phyloP scores from a whole-genome alignment of 179 eudicot genomes.

The Beta corolliflora region DNA sequence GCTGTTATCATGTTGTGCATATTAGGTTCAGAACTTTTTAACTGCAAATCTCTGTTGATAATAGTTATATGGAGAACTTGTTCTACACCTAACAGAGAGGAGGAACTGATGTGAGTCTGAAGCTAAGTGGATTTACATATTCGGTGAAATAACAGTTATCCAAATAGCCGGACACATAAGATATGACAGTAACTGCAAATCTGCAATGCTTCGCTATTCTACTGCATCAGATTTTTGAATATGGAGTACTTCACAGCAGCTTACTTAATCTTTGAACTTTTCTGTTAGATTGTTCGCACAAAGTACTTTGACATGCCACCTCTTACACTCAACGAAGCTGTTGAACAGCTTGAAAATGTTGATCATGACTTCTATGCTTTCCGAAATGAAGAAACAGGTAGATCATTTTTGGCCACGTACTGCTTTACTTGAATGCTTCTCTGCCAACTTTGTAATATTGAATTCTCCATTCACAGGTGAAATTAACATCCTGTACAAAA shows the following conservation, averaged over 20 bases:
- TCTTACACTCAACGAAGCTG: constrained; percentile 72
- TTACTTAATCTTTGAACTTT: not conserved
- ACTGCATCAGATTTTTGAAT: too few species aligned
- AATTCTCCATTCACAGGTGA: constrained; percentile 48
- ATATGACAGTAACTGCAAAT: too few species aligned
- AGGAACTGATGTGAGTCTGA: too few species aligned
- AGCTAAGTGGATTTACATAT: too few species aligned
- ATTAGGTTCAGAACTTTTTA: not conserved
- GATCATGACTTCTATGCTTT: constrained; percentile 89
- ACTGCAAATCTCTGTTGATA: too few species aligned
- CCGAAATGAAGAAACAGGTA: constrained; percentile 92
- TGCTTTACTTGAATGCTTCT: not conserved
- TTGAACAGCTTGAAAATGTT: constrained; percentile 82
- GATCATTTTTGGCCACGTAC: not conserved
- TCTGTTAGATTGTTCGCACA: constrained; percentile 71
- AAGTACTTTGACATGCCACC: constrained; percentile 93
- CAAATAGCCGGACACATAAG: too few species aligned
- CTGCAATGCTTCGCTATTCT: too few species aligned
- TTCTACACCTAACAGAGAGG: too few species aligned
- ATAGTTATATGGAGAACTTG: too few species aligned
- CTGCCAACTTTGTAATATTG: not conserved
- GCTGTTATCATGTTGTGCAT: not conserved
- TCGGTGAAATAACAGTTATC: too few species aligned
- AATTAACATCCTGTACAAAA: constrained; percentile 76
- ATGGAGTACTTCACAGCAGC: not conserved